Evolutionary conservation across 352 stramenopile species (phyloP).

Genomic region (Phytophthora fragariae): DNA sequence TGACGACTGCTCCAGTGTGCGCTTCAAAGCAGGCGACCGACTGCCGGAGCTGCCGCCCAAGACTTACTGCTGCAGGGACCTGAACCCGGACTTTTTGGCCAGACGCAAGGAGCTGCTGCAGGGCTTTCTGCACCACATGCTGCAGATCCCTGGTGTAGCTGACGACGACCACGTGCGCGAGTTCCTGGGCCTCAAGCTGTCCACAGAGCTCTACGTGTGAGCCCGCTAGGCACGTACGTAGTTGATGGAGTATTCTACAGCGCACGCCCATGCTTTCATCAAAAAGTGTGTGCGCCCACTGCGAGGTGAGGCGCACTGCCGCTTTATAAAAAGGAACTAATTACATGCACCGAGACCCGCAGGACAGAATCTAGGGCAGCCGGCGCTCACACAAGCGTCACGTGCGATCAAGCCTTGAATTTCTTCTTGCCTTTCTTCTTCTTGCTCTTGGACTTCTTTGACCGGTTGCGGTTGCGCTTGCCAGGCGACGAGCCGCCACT

Average conservation of each 20-base stretch:
- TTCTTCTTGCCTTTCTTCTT: slow-evolving; percentile 66
- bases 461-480: slow-evolving; percentile 38
- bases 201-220: slow-evolving; percentile 71
- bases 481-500: slow-evolving; percentile 27
- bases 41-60: slow-evolving; percentile 68
- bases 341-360: slow-evolving; percentile 23
- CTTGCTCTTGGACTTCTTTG: slow-evolving; percentile 72
- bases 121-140: slow-evolving; percentile 64
- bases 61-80: slow-evolving; percentile 74
- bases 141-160: slow-evolving; percentile 68
- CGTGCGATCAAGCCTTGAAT: slow-evolving; percentile 27
- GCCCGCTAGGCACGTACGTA: slow-evolving; percentile 4
- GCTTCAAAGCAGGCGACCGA: slow-evolving; percentile 51
- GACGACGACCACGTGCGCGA: slow-evolving; percentile 62
- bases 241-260: neutral
- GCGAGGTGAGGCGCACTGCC: slow-evolving; percentile 16
- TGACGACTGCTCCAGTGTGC: slow-evolving; percentile 48
- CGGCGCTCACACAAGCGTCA: slow-evolving; percentile 11
- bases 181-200: slow-evolving; percentile 73
- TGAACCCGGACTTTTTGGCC: slow-evolving; percentile 75
- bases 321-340: slow-evolving; percentile 34
- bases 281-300: slow-evolving; percentile 28
- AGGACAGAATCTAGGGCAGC: slow-evolving; percentile 9
- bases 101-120: slow-evolving; percentile 62
- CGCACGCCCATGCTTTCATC: slow-evolving; percentile 19